Evolutionary conservation across 345 rosid genomes (phyloP).

Genomic region (Lagerstroemia speciosa): DNA sequence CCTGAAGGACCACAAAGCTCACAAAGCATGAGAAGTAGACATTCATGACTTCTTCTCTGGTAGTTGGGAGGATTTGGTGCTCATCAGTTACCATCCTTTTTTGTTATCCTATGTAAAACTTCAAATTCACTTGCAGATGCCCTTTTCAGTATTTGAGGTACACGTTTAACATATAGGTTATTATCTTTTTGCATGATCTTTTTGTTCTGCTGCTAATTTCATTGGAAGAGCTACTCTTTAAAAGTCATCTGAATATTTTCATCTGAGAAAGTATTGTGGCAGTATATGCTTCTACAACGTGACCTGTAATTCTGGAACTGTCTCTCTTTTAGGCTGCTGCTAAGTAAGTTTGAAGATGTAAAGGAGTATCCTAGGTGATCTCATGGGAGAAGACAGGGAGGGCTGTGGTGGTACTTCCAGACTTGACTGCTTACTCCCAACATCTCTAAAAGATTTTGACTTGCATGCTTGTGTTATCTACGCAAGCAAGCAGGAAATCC

Average conservation of each 20-base stretch:
- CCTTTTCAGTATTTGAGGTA: background rate
- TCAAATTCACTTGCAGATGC: background rate
- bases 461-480: background rate
- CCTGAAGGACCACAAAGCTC: background rate
- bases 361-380: background rate
- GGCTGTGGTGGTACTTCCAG: constrained; percentile 6
- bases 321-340: background rate
- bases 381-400: background rate
- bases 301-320: background rate
- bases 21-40: background rate
- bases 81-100: background rate
- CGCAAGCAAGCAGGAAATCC: constrained; percentile 15
- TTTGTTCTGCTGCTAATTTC: background rate
- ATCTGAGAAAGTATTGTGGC: background rate
- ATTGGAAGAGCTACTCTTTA: background rate
- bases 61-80: no score
- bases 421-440: constrained; percentile 8
- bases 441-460: constrained; percentile 19
- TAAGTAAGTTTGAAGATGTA: constrained; percentile 1
- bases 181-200: background rate
- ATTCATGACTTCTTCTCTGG: background rate
- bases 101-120: background rate
- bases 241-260: background rate
- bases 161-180: background rate
- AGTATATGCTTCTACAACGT: background rate